Conservation (phyloP, 495 filamentous ascomycete genomes). For the Bryoglossum gracile region DNA sequence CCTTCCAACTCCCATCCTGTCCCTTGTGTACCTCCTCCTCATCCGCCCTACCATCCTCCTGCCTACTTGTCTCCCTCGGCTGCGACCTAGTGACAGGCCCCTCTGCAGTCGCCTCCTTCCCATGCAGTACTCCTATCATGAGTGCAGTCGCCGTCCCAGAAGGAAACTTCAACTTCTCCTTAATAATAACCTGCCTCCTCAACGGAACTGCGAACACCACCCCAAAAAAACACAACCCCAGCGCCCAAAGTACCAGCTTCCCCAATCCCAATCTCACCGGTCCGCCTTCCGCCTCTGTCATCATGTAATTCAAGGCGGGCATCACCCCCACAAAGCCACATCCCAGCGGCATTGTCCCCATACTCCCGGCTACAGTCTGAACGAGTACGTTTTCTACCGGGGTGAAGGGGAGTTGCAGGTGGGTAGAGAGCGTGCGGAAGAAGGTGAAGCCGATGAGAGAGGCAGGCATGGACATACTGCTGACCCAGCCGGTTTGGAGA, state of each 20-base stretch:
- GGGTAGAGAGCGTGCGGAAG: slow-evolving; percentile 70
- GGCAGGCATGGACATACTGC: slow-evolving; percentile 70
- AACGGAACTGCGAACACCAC: slow-evolving; percentile 91
- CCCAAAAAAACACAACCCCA: slow-evolving; percentile 91
- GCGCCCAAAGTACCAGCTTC: slow-evolving; percentile 78
- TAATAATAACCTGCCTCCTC: slow-evolving; percentile 81
- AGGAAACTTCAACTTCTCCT: slow-evolving; percentile 88
- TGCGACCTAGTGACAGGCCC: neutral
- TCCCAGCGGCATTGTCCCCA: slow-evolving; percentile 94
- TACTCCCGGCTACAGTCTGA: slow-evolving; percentile 89
- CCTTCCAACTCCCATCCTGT: slow-evolving; percentile 35
- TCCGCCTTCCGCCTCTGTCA: slow-evolving; percentile 68
- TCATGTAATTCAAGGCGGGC: slow-evolving; percentile 81
- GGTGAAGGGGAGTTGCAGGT: slow-evolving; percentile 71
- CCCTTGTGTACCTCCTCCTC: slow-evolving; percentile 18
- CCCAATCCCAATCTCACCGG: slow-evolving; percentile 63
- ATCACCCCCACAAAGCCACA: slow-evolving; percentile 93
- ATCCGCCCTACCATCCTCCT: slow-evolving; percentile 6
- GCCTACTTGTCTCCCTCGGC: neutral
- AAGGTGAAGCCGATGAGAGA: slow-evolving; percentile 94
- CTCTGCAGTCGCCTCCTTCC: slow-evolving; percentile 28
- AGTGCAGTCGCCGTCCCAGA: slow-evolving; percentile 92
- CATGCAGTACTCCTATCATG: slow-evolving; percentile 84
- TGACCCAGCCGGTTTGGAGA: slow-evolving; percentile 88
- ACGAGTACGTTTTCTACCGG: slow-evolving; percentile 97